These are phyloP conservation scores for Cryphonectria nitschkei DNA, from an alignment of 2,329 filamentous ascomycete genomes.

Conservation along the genomic window DNA sequence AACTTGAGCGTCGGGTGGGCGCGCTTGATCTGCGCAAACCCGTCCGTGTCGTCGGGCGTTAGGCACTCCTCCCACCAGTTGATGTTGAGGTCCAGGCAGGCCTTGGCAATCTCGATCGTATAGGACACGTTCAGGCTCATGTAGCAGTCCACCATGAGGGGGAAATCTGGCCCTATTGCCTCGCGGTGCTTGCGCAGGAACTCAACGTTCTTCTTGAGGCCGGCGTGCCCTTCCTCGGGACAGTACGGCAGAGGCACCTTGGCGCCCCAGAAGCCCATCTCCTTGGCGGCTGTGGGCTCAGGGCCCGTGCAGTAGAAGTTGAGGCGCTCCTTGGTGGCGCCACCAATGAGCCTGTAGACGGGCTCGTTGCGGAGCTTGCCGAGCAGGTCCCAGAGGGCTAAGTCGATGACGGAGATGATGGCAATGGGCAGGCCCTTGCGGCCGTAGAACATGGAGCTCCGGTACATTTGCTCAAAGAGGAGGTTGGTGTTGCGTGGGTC, in stretches of 20 bases:
- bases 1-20: slow-evolving; percentile 91
- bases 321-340: slow-evolving; percentile 80
- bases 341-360: slow-evolving; percentile 92
- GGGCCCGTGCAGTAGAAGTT: slow-evolving; percentile 96
- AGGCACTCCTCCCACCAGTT: slow-evolving; percentile 98
- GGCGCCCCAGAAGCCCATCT: slow-evolving; percentile 86
- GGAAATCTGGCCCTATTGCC: slow-evolving; percentile 85
- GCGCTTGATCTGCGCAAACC: slow-evolving; percentile 85
- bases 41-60: slow-evolving; percentile 88
- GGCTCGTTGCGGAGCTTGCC: slow-evolving; percentile 92
- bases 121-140: slow-evolving; percentile 94
- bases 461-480: slow-evolving; percentile 96
- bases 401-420: slow-evolving; percentile 91
- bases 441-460: slow-evolving; percentile 94
- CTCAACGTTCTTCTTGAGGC: slow-evolving; percentile 86
- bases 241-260: slow-evolving; percentile 92
- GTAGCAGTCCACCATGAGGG: slow-evolving; percentile 94
- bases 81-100: slow-evolving; percentile 80
- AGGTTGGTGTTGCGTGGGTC: slow-evolving; percentile 91
- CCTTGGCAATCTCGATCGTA: slow-evolving; percentile 87
- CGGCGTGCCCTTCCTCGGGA: slow-evolving; percentile 81
- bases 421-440: slow-evolving; percentile 89
- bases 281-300: slow-evolving; percentile 76
- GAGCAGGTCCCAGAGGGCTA: slow-evolving; percentile 89
- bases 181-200: slow-evolving; percentile 85